Evolutionary conservation across 2,329 filamentous ascomycete genomes (phyloP), one percentile per base, ranked within the genome.

Genomic region (Trichophyton benhamiae): DNA sequence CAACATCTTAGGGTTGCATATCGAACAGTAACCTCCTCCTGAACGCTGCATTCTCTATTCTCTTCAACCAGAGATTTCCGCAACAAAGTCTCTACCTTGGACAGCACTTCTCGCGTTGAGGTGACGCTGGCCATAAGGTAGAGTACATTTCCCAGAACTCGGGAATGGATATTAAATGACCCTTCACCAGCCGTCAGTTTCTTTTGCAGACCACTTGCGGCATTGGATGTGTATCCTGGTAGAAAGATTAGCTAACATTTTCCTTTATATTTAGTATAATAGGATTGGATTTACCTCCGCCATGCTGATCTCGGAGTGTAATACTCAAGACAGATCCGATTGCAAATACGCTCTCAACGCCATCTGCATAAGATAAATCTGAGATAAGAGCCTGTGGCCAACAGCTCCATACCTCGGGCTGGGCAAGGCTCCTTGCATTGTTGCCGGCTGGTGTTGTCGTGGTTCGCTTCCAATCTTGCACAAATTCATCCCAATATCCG

Each of bases 311-410:
- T 46, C 75, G 74, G 22, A 85, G 66, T 11, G 78, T 77, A 42
- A 95, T 84, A 0, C 87, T 86, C 9, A 94, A 76, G 0, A 94
- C 87, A 1, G 83, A 87, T 0, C 89, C 89, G 0, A 94, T 74
- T 0, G 88, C 86, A 76, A 89, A 88, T 0, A 87, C 83, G 6
- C 85, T 83, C 2, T 83, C 78, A 0, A 94, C 83, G 0, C 76
- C 72, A 0, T 74, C 64, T 1, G 78, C 77, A 20, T 79, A 74
- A 3, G 87, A 91, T 1, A 91, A 68, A 11, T 75, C 71, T 1
- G 75, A 72, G 1, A 91, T 76, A 30, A 91, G 82, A 0, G 74
- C 70, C 0, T 78, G 77, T 0, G 84, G 83, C 88, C 88, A 94
- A 62, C 84, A 81, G 61, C 87, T 90, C 87, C 87, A 92, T 1